phyloP scores from a whole-genome alignment of 2,329 filamentous ascomycete genomes.

The Phialophora tarda region DNA sequence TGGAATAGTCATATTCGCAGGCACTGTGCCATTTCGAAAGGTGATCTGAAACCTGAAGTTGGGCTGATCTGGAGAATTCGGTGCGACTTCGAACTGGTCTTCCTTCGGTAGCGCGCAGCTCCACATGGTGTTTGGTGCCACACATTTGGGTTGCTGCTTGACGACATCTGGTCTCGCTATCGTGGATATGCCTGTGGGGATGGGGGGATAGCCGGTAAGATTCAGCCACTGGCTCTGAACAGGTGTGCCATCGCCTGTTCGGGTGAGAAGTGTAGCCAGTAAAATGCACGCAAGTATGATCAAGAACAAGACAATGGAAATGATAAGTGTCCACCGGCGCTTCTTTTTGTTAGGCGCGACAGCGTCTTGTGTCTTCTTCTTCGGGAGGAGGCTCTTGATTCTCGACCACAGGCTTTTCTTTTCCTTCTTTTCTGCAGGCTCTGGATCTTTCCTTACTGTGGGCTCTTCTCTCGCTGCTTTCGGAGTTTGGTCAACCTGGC shows the following conservation, averaged over 20 bases:
- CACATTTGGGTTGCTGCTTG: slow-evolving; percentile 69
- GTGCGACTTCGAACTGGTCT: slow-evolving; percentile 67
- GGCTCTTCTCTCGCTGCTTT: slow-evolving; percentile 2
- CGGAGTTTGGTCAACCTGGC: not conserved
- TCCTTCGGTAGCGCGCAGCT: slow-evolving; percentile 85
- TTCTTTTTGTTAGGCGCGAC: slow-evolving; percentile 53
- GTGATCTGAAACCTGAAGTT: slow-evolving; percentile 79
- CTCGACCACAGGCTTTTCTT: slow-evolving; percentile 43
- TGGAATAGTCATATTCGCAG: slow-evolving; percentile 66
- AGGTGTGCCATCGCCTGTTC: slow-evolving; percentile 49
- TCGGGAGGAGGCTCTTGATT: slow-evolving; percentile 21
- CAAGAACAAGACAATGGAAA: slow-evolving; percentile 61
- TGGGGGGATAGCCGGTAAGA: slow-evolving; percentile 81
- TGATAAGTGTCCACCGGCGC: slow-evolving; percentile 55
- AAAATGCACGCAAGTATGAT: slow-evolving; percentile 54
- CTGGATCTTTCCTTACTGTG: not conserved
- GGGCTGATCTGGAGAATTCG: slow-evolving; percentile 71
- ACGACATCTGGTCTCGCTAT: slow-evolving; percentile 74
- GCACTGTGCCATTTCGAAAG: slow-evolving; percentile 61
- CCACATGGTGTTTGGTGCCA: slow-evolving; percentile 76
- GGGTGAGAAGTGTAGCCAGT: slow-evolving; percentile 63
- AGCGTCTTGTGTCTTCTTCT: slow-evolving; percentile 7
- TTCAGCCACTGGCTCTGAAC: slow-evolving; percentile 74
- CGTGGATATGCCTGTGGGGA: slow-evolving; percentile 82
- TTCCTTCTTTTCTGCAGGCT: slow-evolving; percentile 48